Evolutionary conservation across 2,329 filamentous ascomycete genomes (phyloP), one percentile per base, ranked within the genome.

Genomic region (Chaetomiaceae sp.): DNA sequence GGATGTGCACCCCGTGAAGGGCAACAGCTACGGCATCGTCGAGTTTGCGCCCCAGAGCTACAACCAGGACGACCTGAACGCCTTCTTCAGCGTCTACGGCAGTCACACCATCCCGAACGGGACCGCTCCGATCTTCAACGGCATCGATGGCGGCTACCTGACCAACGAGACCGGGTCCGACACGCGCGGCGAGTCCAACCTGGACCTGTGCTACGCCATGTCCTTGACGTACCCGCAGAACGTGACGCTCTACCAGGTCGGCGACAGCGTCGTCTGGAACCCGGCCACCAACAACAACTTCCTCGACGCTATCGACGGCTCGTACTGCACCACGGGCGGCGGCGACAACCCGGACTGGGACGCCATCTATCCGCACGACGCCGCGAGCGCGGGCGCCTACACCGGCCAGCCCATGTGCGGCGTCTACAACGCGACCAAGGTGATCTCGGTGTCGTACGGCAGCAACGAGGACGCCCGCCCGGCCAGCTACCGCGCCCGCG

Each of bases 371-470:
- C 73, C 72, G 0, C 65, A 74, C 50, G 51, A 48, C 20, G 45
- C 17, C 14, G 52, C 30, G 60, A 68, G 69, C 45, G 68, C 68
- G 6, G 39, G 45, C 6, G 39, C 20, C 0, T 47, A 47, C 39
- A 42, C 33, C 3, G 45, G 45, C 27, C 48, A 60, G 50, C 53
- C 57, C 9, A 39, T 43, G 20, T 78, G 74, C 57, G 73, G 74
- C 32, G 62, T 57, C 3, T 68, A 63, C 41, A 53, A 62, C 11
- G 57, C 71, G 6, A 70, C 76, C 4, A 76, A 78, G 47, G 75
- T 78, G 46, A 73, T 79, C 48, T 73, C 68, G 18, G 74, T 74
- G 22, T 76, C 71, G 10, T 80, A 80, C 58, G 69, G 66, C 11
- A 72, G 72, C 52, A 72, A 73, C 51, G 75, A 79, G 61, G 68